A percentile compares a stretch with the other conserved stretches of the same genome.
These are phyloP conservation scores for Chionographis japonica DNA, from an alignment of 106 monocot genomes.

Conservation along the genomic window DNA sequence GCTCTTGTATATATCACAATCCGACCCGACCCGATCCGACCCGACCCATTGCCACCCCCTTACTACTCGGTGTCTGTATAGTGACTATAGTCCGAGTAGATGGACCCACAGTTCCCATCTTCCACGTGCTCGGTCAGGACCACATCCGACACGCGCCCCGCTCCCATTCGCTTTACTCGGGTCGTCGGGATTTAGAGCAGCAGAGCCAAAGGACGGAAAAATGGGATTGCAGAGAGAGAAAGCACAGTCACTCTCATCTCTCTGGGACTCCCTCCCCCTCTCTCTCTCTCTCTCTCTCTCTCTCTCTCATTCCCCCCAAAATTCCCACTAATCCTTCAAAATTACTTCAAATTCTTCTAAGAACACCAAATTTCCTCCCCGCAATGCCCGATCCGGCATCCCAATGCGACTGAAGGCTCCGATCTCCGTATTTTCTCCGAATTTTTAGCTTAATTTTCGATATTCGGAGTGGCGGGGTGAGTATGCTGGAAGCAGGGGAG, in stretches of 20 bases:
- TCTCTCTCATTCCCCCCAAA: background rate
- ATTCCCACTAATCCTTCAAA: background rate
- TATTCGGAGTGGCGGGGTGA: background rate
- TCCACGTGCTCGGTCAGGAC: background rate
- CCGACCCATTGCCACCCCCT: too few relatives aligned
- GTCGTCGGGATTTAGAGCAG: slow-evolving; percentile 60
- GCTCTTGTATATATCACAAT: too few relatives aligned
- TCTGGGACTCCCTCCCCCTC: background rate
- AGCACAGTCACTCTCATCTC: slow-evolving; percentile 20
- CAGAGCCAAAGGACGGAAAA: slow-evolving; percentile 10
- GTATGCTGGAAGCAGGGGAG: slow-evolving; percentile 12
- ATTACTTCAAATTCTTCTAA: background rate
- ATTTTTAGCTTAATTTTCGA: background rate
- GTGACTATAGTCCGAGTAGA: too few relatives aligned
- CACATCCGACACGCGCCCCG: slow-evolving; percentile 11
- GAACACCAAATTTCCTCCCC: background rate
- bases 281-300: slow-evolving; percentile 6
- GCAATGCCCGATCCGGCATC: slow-evolving; percentile 22
- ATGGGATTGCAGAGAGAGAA: background rate
- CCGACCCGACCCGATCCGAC: too few relatives aligned
- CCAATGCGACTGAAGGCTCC: background rate
- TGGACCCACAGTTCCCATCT: too few relatives aligned
- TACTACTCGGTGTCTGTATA: too few relatives aligned
- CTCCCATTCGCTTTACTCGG: slow-evolving; percentile 6
- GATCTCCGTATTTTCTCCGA: background rate